Conservation (phyloP, 345 rosid genomes). For the Crucihimalaya himalaica region DNA sequence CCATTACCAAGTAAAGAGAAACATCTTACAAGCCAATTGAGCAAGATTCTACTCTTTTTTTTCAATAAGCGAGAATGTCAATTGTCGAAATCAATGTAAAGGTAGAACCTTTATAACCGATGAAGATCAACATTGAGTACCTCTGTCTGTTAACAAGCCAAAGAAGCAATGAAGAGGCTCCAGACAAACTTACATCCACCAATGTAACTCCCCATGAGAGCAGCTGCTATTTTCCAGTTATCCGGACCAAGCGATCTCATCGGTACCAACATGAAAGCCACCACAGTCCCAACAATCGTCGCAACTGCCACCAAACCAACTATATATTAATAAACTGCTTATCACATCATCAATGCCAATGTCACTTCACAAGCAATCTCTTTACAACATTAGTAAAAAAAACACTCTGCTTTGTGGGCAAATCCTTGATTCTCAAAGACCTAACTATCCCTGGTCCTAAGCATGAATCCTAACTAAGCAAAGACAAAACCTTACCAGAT, state of each 20-base stretch:
- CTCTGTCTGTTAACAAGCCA: background rate
- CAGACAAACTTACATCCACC: slow-evolving; percentile 67
- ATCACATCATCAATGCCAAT: background rate
- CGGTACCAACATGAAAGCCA: slow-evolving; percentile 73
- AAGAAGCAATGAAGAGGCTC: slow-evolving; percentile 27
- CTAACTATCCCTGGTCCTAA: background rate
- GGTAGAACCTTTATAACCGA: background rate
- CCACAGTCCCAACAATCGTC: slow-evolving; percentile 64
- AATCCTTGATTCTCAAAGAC: slow-evolving; percentile 15
- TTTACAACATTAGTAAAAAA: background rate
- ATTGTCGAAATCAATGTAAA: slow-evolving; percentile 2
- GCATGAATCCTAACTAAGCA: slow-evolving; percentile 10
- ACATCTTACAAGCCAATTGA: background rate
- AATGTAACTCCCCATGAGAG: slow-evolving; percentile 87
- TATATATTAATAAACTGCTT: background rate
- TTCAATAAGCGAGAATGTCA: background rate
- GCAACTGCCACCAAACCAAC: slow-evolving; percentile 56
- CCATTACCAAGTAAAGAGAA: background rate
- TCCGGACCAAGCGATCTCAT: slow-evolving; percentile 90
- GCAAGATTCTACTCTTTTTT: background rate
- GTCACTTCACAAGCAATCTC: slow-evolving; percentile 1
- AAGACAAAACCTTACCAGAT: slow-evolving; percentile 47
- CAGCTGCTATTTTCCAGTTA: slow-evolving; percentile 92
- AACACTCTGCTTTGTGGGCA: background rate
- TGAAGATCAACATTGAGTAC: slow-evolving; percentile 1